Evolutionary conservation across 2,329 filamentous ascomycete species (phyloP).

Genomic region (Aspergillus jensenii): DNA sequence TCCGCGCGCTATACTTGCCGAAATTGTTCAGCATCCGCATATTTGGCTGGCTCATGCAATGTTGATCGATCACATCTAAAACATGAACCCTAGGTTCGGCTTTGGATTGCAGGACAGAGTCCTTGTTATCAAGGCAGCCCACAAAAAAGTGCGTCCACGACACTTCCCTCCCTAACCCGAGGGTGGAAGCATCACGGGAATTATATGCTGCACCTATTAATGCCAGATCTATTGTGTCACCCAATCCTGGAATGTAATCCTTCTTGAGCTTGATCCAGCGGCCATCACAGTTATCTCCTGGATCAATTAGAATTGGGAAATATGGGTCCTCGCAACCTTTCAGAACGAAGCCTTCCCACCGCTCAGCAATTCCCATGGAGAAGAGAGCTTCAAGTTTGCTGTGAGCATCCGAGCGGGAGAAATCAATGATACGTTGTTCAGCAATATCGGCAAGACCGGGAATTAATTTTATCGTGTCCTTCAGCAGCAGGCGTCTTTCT

Average conservation of each 20-base stretch:
- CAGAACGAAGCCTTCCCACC: slow-evolving; percentile 76
- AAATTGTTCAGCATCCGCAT: slow-evolving; percentile 52
- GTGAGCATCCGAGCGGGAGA: slow-evolving; percentile 53
- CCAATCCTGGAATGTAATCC: slow-evolving; percentile 75
- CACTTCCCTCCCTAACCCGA: slow-evolving; percentile 51
- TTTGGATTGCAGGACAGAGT: slow-evolving; percentile 53
- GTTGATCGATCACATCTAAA: slow-evolving; percentile 59
- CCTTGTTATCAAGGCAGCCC: slow-evolving; percentile 71
- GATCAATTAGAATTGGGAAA: slow-evolving; percentile 55
- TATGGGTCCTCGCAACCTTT: slow-evolving; percentile 77
- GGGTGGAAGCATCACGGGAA: slow-evolving; percentile 58
- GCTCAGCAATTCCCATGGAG: slow-evolving; percentile 62
- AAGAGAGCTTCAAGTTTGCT: slow-evolving; percentile 64
- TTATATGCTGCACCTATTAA: slow-evolving; percentile 75
- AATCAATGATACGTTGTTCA: slow-evolving; percentile 67
- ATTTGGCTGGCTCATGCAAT: slow-evolving; percentile 50
- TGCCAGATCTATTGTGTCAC: slow-evolving; percentile 81
- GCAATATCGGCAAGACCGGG: slow-evolving; percentile 67
- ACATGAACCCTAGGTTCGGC: slow-evolving; percentile 63
- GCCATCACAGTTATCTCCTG: slow-evolving; percentile 28
- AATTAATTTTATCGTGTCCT: slow-evolving; percentile 54
- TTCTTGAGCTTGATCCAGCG: slow-evolving; percentile 83
- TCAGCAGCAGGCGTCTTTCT: slow-evolving; percentile 53
- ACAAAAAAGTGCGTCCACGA: slow-evolving; percentile 80
- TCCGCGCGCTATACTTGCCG: slow-evolving; percentile 48